Percentiles rank a stretch among this genome's conserved stretches.
Conservation (phyloP, 805 yeast genomes). For the Candida chauliodis region DNA sequence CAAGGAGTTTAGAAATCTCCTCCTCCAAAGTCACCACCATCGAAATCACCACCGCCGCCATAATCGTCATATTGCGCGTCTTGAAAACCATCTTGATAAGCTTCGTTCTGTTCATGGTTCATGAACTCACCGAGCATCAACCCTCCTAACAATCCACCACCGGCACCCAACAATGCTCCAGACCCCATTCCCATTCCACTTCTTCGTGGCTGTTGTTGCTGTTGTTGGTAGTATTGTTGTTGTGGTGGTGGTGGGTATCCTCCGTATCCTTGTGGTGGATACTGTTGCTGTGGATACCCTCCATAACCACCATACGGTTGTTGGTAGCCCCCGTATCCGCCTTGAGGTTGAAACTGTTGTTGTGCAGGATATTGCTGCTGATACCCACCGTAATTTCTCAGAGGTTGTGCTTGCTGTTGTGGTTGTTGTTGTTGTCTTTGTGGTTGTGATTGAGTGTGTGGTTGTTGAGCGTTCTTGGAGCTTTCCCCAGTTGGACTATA, state of each 20-base stretch:
- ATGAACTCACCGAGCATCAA: constrained; percentile 47
- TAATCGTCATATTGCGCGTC: constrained; percentile 32
- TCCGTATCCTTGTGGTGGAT: constrained; percentile 11
- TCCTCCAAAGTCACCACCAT: constrained; percentile 32
- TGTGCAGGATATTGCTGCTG: constrained; percentile 24
- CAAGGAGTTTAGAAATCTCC: constrained; percentile 9
- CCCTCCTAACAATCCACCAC: constrained; percentile 62
- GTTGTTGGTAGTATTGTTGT: constrained; percentile 17
- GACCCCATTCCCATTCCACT: constrained; percentile 44
- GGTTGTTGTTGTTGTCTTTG: constrained; percentile 2
- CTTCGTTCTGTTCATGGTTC: constrained; percentile 23
- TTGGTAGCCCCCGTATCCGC: constrained; percentile 16
- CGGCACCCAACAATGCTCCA: constrained; percentile 49
- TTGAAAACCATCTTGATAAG: constrained; percentile 26
- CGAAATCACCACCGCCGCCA: constrained; percentile 29
- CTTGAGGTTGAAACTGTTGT: constrained; percentile 27
- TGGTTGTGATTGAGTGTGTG: constrained; percentile 12
- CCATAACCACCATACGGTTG: constrained; percentile 8
- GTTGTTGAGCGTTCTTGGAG: constrained; percentile 2
- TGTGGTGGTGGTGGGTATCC: constrained; percentile 18
- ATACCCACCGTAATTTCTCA: constrained; percentile 6
- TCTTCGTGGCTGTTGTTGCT: constrained; percentile 20
- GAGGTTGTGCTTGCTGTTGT: too few relatives aligned
- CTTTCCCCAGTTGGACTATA: constrained; percentile 19
- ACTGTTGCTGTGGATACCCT: constrained; percentile 15